phyloP scores from a whole-genome alignment of 2,329 filamentous ascomycete species.

The Chaetomium sp. region DNA sequence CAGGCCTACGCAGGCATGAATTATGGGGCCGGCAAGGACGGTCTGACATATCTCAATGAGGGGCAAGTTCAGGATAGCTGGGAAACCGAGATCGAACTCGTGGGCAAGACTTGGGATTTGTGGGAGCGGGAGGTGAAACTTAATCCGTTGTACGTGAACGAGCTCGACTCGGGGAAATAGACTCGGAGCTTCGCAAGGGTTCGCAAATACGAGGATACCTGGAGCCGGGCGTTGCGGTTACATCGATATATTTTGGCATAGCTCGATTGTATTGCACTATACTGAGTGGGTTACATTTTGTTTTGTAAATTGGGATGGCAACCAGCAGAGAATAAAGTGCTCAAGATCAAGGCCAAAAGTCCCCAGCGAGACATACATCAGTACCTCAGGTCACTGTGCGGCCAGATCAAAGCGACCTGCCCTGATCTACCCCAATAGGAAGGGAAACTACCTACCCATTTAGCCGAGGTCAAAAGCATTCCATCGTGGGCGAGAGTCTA shows the following conservation, averaged over 20 bases:
- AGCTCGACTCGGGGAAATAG: background rate
- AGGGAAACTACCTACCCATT: background rate
- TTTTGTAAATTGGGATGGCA: background rate
- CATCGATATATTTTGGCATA: too few species aligned
- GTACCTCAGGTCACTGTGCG: background rate
- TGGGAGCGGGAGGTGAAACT: conserved; percentile 25
- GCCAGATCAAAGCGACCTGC: background rate
- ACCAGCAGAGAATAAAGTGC: background rate
- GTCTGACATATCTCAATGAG: conserved; percentile 15
- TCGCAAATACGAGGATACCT: too few species aligned
- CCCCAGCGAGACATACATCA: background rate
- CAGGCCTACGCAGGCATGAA: conserved; percentile 6
- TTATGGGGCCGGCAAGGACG: background rate
- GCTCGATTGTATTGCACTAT: too few species aligned
- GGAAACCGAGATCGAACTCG: conserved; percentile 13
- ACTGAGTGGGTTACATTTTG: too few species aligned
- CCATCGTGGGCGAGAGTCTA: background rate
- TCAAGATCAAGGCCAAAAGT: background rate
- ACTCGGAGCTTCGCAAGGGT: too few species aligned
- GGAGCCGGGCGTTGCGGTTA: too few species aligned
- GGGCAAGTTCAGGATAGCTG: conserved; percentile 18
- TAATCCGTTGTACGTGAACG: conserved; percentile 23
- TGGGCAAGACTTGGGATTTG: conserved; percentile 22
- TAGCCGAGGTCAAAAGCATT: background rate
- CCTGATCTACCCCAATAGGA: background rate